These are phyloP conservation scores for Ceratocystis cubensis DNA, from an alignment of 2,329 filamentous ascomycete species.

Conservation along the genomic window DNA sequence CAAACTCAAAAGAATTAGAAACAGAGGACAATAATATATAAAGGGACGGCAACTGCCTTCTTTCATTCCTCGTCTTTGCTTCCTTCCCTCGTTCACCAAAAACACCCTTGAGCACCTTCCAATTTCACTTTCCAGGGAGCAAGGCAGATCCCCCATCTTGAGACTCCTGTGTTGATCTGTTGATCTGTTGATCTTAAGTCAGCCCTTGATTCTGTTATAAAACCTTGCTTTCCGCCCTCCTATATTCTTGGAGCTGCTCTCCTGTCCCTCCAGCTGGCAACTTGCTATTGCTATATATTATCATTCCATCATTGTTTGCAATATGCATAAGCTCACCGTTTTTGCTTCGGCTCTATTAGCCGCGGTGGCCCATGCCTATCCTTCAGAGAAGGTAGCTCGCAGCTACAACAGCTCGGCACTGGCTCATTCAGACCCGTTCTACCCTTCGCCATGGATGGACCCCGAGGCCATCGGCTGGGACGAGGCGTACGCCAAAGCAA, in stretches of 20 bases:
- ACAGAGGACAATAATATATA: neutral
- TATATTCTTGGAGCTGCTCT: neutral
- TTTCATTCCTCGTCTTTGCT: neutral
- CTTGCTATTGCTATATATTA: neutral
- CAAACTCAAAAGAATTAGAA: neutral
- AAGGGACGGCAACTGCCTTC: neutral
- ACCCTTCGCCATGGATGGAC: conserved; percentile 80
- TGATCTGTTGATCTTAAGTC: too few relatives aligned
- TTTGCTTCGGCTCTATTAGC: conserved; percentile 19
- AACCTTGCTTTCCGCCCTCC: neutral
- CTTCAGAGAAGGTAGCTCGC: conserved; percentile 7
- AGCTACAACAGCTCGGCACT: conserved; percentile 22
- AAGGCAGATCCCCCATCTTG: neutral
- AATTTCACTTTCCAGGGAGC: conserved; percentile 7
- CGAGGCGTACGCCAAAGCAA: conserved; percentile 62
- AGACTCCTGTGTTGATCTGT: neutral
- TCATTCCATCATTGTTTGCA: neutral
- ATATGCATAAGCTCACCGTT: conserved; percentile 18
- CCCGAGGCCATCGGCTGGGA: conserved; percentile 60
- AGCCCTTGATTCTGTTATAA: neutral
- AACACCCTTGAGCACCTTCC: neutral
- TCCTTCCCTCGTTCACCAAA: neutral
- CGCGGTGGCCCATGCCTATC: conserved; percentile 15
- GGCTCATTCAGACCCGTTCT: conserved; percentile 46
- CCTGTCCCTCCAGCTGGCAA: neutral